phyloP scores from a whole-genome alignment of 176 grass and related monocot species.

The Aegilops bicornis region DNA sequence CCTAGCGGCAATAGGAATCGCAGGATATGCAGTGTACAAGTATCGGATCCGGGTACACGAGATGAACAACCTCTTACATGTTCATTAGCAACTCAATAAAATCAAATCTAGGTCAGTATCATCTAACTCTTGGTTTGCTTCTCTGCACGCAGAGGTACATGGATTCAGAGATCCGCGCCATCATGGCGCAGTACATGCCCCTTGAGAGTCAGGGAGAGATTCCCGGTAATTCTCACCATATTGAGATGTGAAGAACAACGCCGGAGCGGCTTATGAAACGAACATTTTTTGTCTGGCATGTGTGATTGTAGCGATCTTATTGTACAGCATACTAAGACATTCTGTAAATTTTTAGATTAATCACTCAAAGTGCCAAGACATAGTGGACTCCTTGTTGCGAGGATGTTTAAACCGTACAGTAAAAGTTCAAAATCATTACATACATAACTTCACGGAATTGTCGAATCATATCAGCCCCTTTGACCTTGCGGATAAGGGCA shows the following conservation, averaged over 20 bases:
- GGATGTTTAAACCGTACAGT: no score
- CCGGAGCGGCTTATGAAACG: neutral
- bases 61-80: neutral
- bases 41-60: conserved; percentile 80
- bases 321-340: neutral
- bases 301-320: neutral
- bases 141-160: conserved; percentile 61
- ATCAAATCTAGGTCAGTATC: conserved; percentile 13
- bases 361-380: no score
- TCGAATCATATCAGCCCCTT: no score
- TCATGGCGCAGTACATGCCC: conserved; percentile 93
- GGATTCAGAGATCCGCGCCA: conserved; percentile 87
- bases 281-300: neutral
- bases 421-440: no score
- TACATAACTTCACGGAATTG: no score
- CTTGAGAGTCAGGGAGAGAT: conserved; percentile 68
- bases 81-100: neutral
- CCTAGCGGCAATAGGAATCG: conserved; percentile 57
- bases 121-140: conserved; percentile 21
- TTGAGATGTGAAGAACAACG: conserved; percentile 44
- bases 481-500: no score
- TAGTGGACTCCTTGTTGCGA: no score
- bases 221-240: conserved; percentile 48
- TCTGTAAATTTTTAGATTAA: conserved; percentile 29
- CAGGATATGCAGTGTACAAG: conserved; percentile 85